Base-by-base conservation (phyloP, 78 protist species). In the Dictyostelium brefeldianum region DNA sequence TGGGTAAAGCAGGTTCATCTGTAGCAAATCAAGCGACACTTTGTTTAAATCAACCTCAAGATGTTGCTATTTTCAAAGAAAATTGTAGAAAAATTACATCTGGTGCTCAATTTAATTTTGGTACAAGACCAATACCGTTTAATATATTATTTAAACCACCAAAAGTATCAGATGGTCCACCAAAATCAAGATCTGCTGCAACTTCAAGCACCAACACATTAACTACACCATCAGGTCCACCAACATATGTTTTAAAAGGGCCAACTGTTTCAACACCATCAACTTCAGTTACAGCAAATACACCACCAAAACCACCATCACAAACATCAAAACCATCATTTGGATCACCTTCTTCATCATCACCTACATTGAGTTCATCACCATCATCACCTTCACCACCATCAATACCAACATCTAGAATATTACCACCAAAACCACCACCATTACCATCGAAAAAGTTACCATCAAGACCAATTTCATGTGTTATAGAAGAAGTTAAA, bases 381-480 rank as follows among this genome's bases (percentile, higher is more conserved):
- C 20, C 80, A 70, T 18, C 90, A 31, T 65, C 90, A 17, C 25
- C 43, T 5, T 56, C 51, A 22, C 79, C 89, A 12, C 43, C 43
- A 36, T 62, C 85, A 56, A 51, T 56, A 0, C 25, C 65, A 51
- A 41, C 80, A 22, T 43, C 25, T 12, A 25, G 18, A 36, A 5
- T 59, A 65, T 43, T 69, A 20, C 83, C 84, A 65, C 73, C 84
- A 47, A 57, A 80, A 31, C 93, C 93, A 47, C 84, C 77, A 47
- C 78, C 84, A 59, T 48, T 70, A 6, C 57, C 84, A 20, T 47
- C 57, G 25, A 87, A 87, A 31, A 53, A 47, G 41, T 51, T 87
- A 64, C 93, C 93, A 51, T 77, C 83, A 20, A 47, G 93, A 46
- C 93, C 93, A 9, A 87, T 87, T 3, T 47, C 69, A 17, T 50